Conservation (phyloP, 371 early-diverging fungal species). For the Mortierella sp. region DNA sequence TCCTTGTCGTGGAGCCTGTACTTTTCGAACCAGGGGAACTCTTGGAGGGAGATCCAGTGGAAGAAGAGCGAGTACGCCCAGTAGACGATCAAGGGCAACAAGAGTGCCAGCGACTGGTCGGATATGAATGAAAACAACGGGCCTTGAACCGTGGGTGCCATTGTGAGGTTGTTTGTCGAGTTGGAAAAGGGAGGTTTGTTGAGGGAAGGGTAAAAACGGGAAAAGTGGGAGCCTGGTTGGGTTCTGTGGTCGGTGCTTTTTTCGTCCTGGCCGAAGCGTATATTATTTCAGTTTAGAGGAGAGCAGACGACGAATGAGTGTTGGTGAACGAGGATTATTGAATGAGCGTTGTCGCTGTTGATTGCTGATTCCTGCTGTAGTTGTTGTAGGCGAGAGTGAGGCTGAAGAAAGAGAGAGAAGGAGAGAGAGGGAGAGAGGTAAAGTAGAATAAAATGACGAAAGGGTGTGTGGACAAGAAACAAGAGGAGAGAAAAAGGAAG, state of each 20-base stretch:
- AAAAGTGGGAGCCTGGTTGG: neutral
- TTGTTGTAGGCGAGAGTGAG: neutral
- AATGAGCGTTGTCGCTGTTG: neutral
- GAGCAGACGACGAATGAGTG: neutral
- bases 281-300: neutral
- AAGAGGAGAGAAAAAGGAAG: neutral
- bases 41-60: conserved; percentile 68
- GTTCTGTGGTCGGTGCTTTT: conserved; percentile 21
- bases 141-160: conserved; percentile 57
- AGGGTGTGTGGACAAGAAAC: neutral
- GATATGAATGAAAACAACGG: conserved; percentile 63
- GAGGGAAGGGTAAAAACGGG: neutral
- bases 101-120: conserved; percentile 70
- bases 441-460: neutral
- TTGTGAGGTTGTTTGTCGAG: conserved; percentile 6
- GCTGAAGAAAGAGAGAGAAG: neutral
- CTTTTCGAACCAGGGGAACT: conserved; percentile 77
- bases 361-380: neutral
- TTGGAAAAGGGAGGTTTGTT: neutral
- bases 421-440: neutral
- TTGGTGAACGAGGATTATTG: too few species aligned
- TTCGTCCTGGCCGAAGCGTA: conserved; percentile 7
- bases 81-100: conserved; percentile 76
- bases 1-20: conserved; percentile 79
- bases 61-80: conserved; percentile 79